phyloP scores from a whole-genome alignment of 148 eudicot species.

The Gaultheria prostrata region DNA sequence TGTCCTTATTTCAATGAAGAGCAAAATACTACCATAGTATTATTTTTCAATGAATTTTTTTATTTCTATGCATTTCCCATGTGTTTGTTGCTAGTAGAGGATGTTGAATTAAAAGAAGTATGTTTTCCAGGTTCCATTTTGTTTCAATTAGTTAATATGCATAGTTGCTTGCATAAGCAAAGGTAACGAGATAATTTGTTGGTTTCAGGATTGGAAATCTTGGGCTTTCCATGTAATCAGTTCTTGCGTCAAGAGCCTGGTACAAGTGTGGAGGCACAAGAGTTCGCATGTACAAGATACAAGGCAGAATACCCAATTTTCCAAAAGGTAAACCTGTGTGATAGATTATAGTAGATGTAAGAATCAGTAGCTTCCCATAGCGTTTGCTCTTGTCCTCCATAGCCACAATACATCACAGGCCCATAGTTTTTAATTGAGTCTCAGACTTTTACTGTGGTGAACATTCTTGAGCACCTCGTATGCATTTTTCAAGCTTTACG shows the following conservation, averaged over 20 bases:
- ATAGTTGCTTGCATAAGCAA: background rate
- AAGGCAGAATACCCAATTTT: constrained; percentile 87
- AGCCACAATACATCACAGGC: background rate
- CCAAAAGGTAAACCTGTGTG: constrained; percentile 48
- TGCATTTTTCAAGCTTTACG: background rate
- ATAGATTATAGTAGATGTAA: background rate
- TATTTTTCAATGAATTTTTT: background rate
- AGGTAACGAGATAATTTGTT: constrained; percentile 4
- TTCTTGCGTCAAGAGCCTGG: constrained; percentile 90
- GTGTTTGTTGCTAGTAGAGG: background rate
- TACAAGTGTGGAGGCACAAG: constrained; percentile 57
- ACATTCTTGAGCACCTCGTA: background rate
- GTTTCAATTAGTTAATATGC: background rate
- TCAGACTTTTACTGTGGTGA: background rate
- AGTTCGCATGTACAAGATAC: constrained; percentile 78
- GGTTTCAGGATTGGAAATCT: constrained; percentile 66
- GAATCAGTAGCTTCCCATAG: background rate
- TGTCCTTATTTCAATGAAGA: background rate
- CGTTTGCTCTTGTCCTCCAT: background rate
- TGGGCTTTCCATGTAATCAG: constrained; percentile 96
- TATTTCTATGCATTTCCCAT: background rate
- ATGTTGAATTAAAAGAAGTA: background rate
- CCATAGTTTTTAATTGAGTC: background rate
- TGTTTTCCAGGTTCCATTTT: background rate
- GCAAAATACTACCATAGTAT: no score